Evolutionary conservation across 305 asterid genomes (phyloP), one percentile per base, ranked within the genome.

Genomic region (Fraxinus latifolia): DNA sequence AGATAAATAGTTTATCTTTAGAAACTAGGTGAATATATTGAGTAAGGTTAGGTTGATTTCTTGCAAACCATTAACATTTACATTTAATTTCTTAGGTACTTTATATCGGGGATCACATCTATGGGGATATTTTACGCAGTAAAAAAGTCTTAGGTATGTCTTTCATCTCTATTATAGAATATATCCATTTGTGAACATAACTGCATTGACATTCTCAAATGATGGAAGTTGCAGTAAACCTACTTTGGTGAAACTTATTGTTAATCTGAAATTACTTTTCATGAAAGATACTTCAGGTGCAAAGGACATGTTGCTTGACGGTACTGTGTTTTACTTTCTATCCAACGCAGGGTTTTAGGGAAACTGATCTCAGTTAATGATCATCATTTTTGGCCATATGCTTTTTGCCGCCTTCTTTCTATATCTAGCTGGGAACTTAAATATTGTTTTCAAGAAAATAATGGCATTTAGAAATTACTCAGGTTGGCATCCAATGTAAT

Each of bases 71-170:
- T 82, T 72, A 23, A 68, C 7, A 7, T 47, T 14, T 27, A 77
- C 83, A 65, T 82, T 34, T 68, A 27, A 44, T 78, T 44, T 70
- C 62, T 67, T 86, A 96, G 99, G 98, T 96, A 21, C 99, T 96
- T 83, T 96, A 96, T 37, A 98, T 95, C 86, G 99, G 99, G 58
- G 99, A 96, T 90, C 98, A 96, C 89, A 96, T 96, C 79, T 95
- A 96, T 85, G 99, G 99, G 74, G 99, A 96, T 87, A 96, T 96
- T 82, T 89, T 96, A 83, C 97, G 97, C 83, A 96, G 99, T 84
- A 96, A 96, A 91, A 94, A 96, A 84, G 93, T 90, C 86, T 90
- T 93, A 77, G 99, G 99, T 96, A 93, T 77, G 86, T 77, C 42
- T 72, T 23, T 32, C n/a, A 31, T 79, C 42, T 79, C n/a, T 79